A percentile compares a stretch with the other conserved stretches of the same genome.
Evolutionary conservation across 2,329 filamentous ascomycete genomes (phyloP).

Genomic region (Parastagonospora nodorum): DNA sequence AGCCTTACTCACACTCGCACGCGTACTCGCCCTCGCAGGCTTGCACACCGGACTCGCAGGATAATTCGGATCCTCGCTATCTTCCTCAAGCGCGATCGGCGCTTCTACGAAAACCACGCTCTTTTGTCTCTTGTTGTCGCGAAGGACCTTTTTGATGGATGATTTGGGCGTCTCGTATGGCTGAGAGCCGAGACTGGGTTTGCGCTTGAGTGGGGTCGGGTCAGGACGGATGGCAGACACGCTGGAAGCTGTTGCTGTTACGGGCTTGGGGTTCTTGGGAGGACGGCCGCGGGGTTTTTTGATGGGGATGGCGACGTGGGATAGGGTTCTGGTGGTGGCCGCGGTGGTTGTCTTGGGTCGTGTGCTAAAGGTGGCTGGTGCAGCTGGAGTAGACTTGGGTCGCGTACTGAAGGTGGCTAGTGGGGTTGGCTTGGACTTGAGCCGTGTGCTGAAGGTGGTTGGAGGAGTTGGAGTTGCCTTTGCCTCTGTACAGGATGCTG

Average conservation of each 20-base stretch:
- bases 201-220: neutral
- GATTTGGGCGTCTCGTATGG: neutral
- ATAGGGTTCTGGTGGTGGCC: neutral
- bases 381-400: neutral
- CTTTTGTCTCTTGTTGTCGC: slow-evolving; percentile 1
- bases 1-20: neutral
- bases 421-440: neutral
- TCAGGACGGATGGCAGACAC: neutral
- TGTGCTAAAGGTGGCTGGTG: neutral
- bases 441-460: neutral
- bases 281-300: slow-evolving; percentile 2
- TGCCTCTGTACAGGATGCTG: neutral
- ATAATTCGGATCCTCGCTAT: slow-evolving; percentile 1
- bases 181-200: neutral
- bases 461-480: neutral
- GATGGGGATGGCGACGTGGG: neutral
- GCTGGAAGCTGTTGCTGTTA: neutral
- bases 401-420: neutral
- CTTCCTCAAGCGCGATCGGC: neutral
- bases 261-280: neutral
- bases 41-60: neutral
- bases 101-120: neutral
- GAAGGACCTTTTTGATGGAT: neutral
- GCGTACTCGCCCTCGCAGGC: neutral
- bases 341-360: neutral